Conservation (phyloP, 805 yeast species). For the Lachancea cidri region DNA sequence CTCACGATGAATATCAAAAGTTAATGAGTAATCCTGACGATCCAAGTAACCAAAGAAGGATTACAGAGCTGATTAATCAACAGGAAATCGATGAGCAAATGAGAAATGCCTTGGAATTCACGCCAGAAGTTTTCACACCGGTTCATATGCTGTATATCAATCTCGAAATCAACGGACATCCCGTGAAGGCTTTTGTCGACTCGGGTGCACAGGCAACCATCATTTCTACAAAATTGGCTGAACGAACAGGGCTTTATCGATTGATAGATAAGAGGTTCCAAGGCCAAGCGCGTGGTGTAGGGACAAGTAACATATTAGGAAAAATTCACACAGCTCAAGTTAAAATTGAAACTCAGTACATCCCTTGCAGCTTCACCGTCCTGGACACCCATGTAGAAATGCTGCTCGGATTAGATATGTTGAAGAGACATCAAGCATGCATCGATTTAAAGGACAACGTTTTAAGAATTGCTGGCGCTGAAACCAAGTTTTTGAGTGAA, state of each 20-base stretch:
- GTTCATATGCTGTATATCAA: conserved; percentile 82
- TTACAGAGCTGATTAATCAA: conserved; percentile 62
- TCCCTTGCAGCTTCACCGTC: conserved; percentile 67
- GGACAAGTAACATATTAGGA: conserved; percentile 72
- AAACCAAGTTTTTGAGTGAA: conserved; percentile 68
- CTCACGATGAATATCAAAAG: conserved; percentile 43
- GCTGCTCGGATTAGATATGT: conserved; percentile 85
- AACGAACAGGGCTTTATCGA: conserved; percentile 60
- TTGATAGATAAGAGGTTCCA: conserved; percentile 73
- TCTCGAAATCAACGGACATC: conserved; percentile 70
- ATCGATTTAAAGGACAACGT: conserved; percentile 67
- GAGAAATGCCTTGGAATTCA: conserved; percentile 72
- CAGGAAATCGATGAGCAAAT: conserved; percentile 76
- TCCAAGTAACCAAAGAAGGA: conserved; percentile 60
- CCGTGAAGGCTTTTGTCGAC: conserved; percentile 90
- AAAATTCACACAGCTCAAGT: conserved; percentile 85
- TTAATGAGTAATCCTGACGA: conserved; percentile 63
- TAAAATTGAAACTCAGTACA: conserved; percentile 58
- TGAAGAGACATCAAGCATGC: conserved; percentile 78
- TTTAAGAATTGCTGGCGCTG: conserved; percentile 66
- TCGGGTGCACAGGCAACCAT: conserved; percentile 93
- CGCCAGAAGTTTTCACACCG: conserved; percentile 83
- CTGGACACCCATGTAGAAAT: conserved; percentile 70
- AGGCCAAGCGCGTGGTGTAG: conserved; percentile 90
- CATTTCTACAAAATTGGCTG: conserved; percentile 72